phyloP scores from a whole-genome alignment of 176 grass and related monocot genomes.

The Cocos nucifera region DNA sequence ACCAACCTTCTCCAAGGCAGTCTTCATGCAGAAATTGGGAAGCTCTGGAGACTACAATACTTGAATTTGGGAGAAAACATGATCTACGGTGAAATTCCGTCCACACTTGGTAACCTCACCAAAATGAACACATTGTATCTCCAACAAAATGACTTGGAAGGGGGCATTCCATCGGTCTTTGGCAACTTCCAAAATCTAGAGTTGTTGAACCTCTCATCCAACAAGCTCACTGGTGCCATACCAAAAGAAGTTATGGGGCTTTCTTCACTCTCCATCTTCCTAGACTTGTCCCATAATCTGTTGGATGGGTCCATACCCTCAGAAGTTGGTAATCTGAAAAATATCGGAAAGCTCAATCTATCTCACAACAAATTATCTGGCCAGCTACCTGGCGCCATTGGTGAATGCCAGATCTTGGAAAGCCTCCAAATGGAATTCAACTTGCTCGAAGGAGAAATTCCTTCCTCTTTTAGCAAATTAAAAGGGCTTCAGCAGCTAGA shows the following conservation, averaged over 20 bases:
- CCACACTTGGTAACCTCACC: constrained; percentile 24
- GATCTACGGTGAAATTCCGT: constrained; percentile 30
- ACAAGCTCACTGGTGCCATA: constrained; percentile 34
- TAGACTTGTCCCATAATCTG: constrained; percentile 51
- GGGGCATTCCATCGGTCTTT: constrained; percentile 29
- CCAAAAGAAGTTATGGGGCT: constrained; percentile 26
- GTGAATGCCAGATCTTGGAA: not conserved
- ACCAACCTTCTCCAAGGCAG: constrained; percentile 42
- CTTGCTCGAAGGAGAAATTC: constrained; percentile 3
- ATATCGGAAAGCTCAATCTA: not conserved
- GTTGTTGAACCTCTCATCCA: constrained; percentile 34
- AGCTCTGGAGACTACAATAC: constrained; percentile 9
- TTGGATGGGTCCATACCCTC: constrained; percentile 24
- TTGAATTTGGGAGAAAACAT: constrained; percentile 35
- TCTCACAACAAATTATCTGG: constrained; percentile 4
- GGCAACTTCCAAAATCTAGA: constrained; percentile 22
- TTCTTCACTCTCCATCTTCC: constrained; percentile 10
- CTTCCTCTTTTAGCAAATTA: constrained; percentile 2
- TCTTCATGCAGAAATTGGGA: constrained; percentile 29
- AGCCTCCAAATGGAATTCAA: constrained; percentile 7
- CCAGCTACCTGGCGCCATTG: not conserved
- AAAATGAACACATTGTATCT: constrained; percentile 22
- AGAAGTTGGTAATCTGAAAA: constrained; percentile 25
- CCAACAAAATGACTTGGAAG: constrained; percentile 23
- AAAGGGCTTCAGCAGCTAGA: constrained; percentile 3